phyloP scores from a whole-genome alignment of 805 yeast species.

The Candida caryicola region DNA sequence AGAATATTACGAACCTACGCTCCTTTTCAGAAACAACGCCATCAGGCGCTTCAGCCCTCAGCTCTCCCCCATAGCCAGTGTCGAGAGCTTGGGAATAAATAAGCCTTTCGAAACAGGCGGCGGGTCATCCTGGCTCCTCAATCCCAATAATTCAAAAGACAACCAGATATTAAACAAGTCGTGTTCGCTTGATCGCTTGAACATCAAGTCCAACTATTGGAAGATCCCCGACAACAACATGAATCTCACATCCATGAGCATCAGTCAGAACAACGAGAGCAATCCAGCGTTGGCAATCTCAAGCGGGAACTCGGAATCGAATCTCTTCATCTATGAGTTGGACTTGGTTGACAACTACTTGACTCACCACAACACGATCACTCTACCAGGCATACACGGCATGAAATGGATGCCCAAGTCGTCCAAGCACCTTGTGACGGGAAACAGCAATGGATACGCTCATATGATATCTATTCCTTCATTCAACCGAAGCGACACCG shows the following conservation, averaged over 20 bases:
- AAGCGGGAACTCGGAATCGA: constrained; percentile 43
- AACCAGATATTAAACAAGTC: constrained; percentile 40
- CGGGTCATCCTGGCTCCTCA: constrained; percentile 29
- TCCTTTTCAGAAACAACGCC: constrained; percentile 42
- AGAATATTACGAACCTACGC: constrained; percentile 40
- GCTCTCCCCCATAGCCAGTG: constrained; percentile 23
- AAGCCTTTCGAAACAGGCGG: not conserved
- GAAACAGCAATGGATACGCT: constrained; percentile 73
- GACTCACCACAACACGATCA: constrained; percentile 58
- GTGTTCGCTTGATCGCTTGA: constrained; percentile 38
- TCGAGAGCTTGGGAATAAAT: constrained; percentile 9
- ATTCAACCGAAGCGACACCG: constrained; percentile 26
- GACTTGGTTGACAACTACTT: constrained; percentile 39
- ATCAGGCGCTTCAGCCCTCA: constrained; percentile 22
- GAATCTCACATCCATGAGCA: constrained; percentile 45
- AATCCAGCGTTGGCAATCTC: constrained; percentile 51
- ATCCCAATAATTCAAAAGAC: constrained; percentile 23
- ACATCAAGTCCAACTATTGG: constrained; percentile 45
- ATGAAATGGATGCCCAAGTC: constrained; percentile 50
- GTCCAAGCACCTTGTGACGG: constrained; percentile 54
- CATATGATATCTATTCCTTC: constrained; percentile 71
- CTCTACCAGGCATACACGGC: constrained; percentile 53
- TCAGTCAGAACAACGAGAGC: constrained; percentile 13
- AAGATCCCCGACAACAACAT: constrained; percentile 41
- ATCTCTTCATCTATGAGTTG: constrained; percentile 51